Percentiles rank a stretch among this genome's conserved stretches.
These are phyloP conservation scores for Stylosanthes scabra DNA, from an alignment of 331 rosid species.

Conservation along the genomic window DNA sequence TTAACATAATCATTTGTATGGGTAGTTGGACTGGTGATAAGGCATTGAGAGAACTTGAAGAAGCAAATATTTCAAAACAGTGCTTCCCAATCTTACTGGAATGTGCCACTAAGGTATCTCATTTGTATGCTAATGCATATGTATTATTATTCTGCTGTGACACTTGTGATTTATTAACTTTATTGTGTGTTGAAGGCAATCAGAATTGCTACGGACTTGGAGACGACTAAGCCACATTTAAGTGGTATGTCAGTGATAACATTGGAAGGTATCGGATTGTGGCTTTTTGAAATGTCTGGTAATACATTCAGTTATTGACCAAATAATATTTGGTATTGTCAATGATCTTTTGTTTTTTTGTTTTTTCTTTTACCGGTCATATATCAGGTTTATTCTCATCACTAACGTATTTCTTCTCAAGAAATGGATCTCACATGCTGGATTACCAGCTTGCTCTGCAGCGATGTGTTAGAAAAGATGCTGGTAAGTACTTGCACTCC, in stretches of 20 bases:
- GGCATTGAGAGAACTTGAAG: conserved; percentile 87
- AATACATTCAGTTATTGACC: conserved; percentile 27
- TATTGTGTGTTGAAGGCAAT: conserved; percentile 72
- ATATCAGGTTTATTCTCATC: conserved; percentile 83
- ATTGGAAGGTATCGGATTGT: conserved; percentile 72
- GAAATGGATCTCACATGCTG: conserved; percentile 82
- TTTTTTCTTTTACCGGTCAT: too few species aligned
- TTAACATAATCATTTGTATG: conserved; percentile 36
- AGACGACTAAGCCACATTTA: conserved; percentile 64
- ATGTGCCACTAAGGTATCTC: conserved; percentile 84
- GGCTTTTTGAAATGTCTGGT: conserved; percentile 18
- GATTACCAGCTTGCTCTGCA: conserved; percentile 95
- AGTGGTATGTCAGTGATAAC: conserved; percentile 82
- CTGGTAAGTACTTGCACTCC: conserved; percentile 58
- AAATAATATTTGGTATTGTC: conserved; percentile 24
- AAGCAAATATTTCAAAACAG: conserved; percentile 80
- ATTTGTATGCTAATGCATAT: conserved; percentile 14
- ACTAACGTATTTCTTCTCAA: conserved; percentile 89
- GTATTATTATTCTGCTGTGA: conserved; percentile 33
- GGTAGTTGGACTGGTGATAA: conserved; percentile 91
- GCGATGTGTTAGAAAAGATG: conserved; percentile 67
- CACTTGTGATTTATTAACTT: conserved; percentile 39
- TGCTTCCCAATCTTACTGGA: conserved; percentile 86
- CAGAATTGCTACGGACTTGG: conserved; percentile 78
- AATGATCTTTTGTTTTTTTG: conserved; percentile 18